Evolutionary conservation across 2,329 filamentous ascomycete genomes (phyloP).

Genomic region (Pyricularia pennisetigena): DNA sequence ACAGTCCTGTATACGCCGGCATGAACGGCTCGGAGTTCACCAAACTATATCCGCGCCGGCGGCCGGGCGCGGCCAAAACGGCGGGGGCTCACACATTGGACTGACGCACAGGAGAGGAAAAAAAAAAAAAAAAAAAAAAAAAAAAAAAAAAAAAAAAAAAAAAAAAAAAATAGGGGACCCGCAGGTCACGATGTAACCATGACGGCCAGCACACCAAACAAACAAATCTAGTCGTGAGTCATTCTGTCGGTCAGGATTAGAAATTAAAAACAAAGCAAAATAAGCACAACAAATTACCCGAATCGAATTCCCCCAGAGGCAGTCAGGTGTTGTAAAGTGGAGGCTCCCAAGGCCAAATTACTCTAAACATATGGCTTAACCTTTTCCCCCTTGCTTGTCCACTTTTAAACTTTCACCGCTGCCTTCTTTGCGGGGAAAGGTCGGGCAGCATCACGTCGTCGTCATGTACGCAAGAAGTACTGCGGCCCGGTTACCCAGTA

Average conservation of each 20-base stretch:
- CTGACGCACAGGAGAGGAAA: neutral
- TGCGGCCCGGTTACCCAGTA: too few species aligned
- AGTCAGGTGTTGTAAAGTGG: neutral
- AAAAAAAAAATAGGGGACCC: neutral
- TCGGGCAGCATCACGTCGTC: neutral
- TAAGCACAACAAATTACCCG: neutral
- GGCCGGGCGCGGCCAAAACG: too few species aligned
- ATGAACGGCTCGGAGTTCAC: neutral
- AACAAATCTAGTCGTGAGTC: neutral
- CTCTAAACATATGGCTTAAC: neutral
- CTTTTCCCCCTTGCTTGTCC: neutral
- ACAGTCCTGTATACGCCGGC: neutral
- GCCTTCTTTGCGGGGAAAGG: neutral
- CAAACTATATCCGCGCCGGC: neutral
- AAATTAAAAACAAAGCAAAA: neutral
- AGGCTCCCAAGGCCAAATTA: neutral
- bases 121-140: too few species aligned
- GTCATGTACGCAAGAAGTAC: neutral
- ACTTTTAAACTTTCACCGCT: neutral
- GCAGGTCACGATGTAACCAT: neutral
- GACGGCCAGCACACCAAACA: neutral
- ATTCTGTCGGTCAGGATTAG: neutral
- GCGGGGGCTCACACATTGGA: too few species aligned
- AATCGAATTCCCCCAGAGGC: neutral
- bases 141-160: neutral